Evolutionary conservation across 805 yeast species (phyloP).

Genomic region (Blastobotrys muscicola): DNA sequence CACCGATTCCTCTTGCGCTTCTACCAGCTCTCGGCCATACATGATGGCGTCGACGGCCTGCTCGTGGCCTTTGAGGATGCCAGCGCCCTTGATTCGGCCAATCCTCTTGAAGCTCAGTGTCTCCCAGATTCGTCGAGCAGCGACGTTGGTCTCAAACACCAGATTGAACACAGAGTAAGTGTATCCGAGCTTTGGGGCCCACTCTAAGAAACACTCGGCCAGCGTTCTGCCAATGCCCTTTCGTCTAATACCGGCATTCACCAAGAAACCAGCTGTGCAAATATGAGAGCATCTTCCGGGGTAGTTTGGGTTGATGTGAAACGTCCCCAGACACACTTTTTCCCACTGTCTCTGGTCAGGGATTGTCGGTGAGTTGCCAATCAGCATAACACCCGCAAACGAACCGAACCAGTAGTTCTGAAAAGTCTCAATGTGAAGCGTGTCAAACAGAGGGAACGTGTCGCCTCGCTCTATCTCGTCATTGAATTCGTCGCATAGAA

Average conservation of each 20-base stretch:
- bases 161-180: conserved; percentile 75
- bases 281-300: conserved; percentile 92
- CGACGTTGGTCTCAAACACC: conserved; percentile 79
- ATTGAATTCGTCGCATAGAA: conserved; percentile 84
- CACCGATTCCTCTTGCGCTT: conserved; percentile 38
- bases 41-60: conserved; percentile 79
- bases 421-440: conserved; percentile 65
- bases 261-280: conserved; percentile 82
- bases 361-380: conserved; percentile 60
- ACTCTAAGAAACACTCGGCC: conserved; percentile 73
- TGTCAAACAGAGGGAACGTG: conserved; percentile 77
- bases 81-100: conserved; percentile 81
- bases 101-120: conserved; percentile 63
- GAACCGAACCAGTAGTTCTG: conserved; percentile 82
- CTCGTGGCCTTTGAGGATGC: conserved; percentile 74
- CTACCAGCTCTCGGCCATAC: conserved; percentile 71
- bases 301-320: conserved; percentile 75
- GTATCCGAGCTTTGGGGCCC: conserved; percentile 88
- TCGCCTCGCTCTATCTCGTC: conserved; percentile 87
- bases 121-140: conserved; percentile 74
- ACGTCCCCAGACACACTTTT: conserved; percentile 82
- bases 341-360: conserved; percentile 70
- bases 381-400: conserved; percentile 63
- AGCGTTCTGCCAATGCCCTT: conserved; percentile 84
- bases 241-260: conserved; percentile 86